Evolutionary conservation across 148 eudicot species (phyloP).

Genomic region (Silene uniflora): DNA sequence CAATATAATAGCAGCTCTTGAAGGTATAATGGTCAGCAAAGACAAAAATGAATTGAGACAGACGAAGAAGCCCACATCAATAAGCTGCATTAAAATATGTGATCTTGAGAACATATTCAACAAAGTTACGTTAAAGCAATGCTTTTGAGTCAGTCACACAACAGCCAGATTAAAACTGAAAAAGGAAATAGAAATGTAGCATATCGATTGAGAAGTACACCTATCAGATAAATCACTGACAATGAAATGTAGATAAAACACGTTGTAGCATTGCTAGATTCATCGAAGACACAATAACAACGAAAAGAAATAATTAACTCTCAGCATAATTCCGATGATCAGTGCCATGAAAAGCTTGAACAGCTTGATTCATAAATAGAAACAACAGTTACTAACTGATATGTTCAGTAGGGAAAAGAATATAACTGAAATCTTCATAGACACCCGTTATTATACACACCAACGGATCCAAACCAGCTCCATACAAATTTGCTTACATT

Average conservation of each 20-base stretch:
- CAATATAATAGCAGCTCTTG: slow-evolving; percentile 44
- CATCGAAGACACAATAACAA: background rate
- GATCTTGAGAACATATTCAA: background rate
- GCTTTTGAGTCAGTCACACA: background rate
- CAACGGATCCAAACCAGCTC: background rate
- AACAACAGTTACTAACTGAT: background rate
- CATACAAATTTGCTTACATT: background rate
- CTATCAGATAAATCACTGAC: background rate
- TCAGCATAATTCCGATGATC: background rate
- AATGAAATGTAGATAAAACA: background rate
- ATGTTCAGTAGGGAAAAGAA: background rate
- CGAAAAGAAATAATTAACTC: background rate
- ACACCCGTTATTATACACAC: background rate
- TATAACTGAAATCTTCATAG: background rate
- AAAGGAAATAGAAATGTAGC: slow-evolving; percentile 13
- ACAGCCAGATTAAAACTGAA: background rate
- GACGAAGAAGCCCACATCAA: slow-evolving; percentile 82
- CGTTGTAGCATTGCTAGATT: background rate
- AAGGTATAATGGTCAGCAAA: slow-evolving; percentile 86
- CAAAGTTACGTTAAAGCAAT: background rate
- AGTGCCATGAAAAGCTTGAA: background rate
- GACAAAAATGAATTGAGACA: slow-evolving; percentile 92
- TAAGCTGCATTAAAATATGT: slow-evolving; percentile 66
- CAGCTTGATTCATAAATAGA: background rate
- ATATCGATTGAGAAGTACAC: background rate